Evolutionary conservation across 495 filamentous ascomycete genomes (phyloP).

Genomic region (Alectoria sarmentosa): DNA sequence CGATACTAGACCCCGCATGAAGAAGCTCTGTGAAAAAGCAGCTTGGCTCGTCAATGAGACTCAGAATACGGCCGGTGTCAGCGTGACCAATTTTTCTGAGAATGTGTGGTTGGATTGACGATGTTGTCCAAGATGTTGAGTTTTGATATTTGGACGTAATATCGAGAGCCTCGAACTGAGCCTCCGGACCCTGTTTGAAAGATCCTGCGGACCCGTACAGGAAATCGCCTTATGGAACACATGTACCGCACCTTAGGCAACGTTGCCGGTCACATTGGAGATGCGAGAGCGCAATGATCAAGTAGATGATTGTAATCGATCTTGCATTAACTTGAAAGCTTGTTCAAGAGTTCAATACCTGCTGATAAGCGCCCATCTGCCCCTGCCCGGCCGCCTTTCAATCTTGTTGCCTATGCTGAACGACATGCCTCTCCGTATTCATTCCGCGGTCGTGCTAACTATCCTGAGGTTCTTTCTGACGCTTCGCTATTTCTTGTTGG

Average conservation of each 20-base stretch:
- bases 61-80: not conserved
- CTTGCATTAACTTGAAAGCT: no score
- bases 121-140: not conserved
- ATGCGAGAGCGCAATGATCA: not conserved
- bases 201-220: not conserved
- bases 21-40: not conserved
- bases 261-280: not conserved
- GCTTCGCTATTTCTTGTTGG: no score
- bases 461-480: no score
- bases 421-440: no score
- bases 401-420: no score
- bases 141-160: not conserved
- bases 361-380: no score
- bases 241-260: not conserved
- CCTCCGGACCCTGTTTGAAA: not conserved
- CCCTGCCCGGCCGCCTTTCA: no score
- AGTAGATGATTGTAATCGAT: no score
- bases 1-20: not conserved
- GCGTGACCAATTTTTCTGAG: not conserved
- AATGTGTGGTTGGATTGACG: not conserved
- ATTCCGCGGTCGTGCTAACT: no score
- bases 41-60: not conserved
- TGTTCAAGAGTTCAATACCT: no score
- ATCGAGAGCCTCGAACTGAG: not conserved
- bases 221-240: not conserved